These are phyloP conservation scores for Dothistroma pini DNA, from an alignment of 2,329 filamentous ascomycete species.

Conservation along the genomic window DNA sequence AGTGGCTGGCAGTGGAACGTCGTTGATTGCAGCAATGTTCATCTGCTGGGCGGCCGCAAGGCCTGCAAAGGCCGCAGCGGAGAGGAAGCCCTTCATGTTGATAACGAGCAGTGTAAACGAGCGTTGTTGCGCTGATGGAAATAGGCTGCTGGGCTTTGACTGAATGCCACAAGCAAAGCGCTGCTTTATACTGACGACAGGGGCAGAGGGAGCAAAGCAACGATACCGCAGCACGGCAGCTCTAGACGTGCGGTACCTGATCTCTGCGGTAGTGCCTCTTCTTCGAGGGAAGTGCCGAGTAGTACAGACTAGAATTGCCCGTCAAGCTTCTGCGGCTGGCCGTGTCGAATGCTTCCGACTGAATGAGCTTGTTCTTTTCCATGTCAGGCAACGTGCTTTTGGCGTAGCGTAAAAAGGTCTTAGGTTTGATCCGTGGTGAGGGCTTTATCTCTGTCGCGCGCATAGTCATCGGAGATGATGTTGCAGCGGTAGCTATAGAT, in stretches of 20 bases:
- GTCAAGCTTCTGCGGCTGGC: neutral
- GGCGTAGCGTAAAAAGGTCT: slow-evolving; percentile 1
- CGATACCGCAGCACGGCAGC: neutral
- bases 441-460: neutral
- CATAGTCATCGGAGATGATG: neutral
- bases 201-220: neutral
- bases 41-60: slow-evolving; percentile 26
- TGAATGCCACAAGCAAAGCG: neutral
- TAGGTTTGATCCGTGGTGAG: slow-evolving; percentile 13
- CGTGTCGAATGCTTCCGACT: neutral
- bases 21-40: slow-evolving; percentile 23
- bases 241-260: neutral
- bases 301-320: neutral
- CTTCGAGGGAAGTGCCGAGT: slow-evolving; percentile 2
- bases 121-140: neutral
- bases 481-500: neutral
- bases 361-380: neutral
- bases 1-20: slow-evolving; percentile 18
- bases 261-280: neutral
- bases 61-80: slow-evolving; percentile 22
- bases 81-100: slow-evolving; percentile 19
- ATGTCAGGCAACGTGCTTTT: neutral
- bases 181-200: neutral
- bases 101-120: neutral
- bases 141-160: slow-evolving; percentile 1